A percentile compares a stretch with the other conserved stretches of the same genome.
These are phyloP conservation scores for Beauveria brongniartii DNA, from an alignment of 2,329 filamentous ascomycete genomes.

Conservation along the genomic window DNA sequence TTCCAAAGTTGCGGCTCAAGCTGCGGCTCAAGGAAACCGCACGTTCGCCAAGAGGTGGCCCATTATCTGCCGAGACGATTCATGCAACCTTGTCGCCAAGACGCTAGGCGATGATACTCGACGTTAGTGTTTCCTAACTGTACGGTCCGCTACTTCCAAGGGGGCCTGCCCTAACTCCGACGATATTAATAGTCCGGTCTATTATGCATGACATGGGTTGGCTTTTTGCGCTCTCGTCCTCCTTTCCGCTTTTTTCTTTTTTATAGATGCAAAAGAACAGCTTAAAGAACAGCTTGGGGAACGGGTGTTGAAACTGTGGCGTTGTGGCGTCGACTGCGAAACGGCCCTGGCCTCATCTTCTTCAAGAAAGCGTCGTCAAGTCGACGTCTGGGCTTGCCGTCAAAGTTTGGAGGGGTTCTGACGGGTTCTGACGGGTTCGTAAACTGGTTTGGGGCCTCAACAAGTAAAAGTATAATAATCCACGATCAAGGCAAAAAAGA, in stretches of 20 bases:
- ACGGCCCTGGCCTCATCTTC: neutral
- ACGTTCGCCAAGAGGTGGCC: too few species aligned
- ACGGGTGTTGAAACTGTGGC: neutral
- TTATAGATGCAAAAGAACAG: neutral
- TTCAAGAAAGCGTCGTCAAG: neutral
- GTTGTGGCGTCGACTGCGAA: neutral
- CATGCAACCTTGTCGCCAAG: neutral
- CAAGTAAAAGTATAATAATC: neutral
- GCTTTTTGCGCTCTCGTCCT: neutral
- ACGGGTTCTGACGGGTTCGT: neutral
- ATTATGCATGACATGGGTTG: neutral
- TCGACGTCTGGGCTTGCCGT: neutral
- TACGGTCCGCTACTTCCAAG: neutral
- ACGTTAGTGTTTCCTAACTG: neutral
- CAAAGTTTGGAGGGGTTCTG: neutral
- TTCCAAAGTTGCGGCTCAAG: too few species aligned
- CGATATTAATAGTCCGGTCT: neutral
- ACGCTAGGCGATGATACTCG: neutral
- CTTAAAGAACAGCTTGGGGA: neutral
- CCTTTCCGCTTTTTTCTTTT: neutral
- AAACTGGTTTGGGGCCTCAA: neutral
- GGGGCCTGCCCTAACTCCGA: too few species aligned
- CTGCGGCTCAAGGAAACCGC: neutral
- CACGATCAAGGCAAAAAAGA: neutral
- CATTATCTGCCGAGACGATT: too few species aligned